phyloP scores from a whole-genome alignment of 2,329 filamentous ascomycete genomes.

The Penicillium verrucosum region DNA sequence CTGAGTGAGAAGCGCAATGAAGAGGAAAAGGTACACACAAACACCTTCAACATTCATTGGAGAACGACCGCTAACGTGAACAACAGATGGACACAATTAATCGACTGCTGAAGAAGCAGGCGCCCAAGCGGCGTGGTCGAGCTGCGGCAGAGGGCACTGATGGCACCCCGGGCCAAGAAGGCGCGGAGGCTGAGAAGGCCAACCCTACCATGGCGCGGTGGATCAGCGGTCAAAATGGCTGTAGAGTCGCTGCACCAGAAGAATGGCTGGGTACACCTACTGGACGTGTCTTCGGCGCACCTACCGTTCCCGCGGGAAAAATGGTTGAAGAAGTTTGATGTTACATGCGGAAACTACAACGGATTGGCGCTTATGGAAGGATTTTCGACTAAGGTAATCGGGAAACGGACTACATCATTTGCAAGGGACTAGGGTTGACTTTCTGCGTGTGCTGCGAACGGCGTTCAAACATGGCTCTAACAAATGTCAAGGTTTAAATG shows the following conservation, averaged over 20 bases:
- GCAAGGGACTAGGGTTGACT: slow-evolving; percentile 7
- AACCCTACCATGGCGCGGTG: slow-evolving; percentile 48
- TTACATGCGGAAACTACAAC: slow-evolving; percentile 7
- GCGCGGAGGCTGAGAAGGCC: slow-evolving; percentile 36
- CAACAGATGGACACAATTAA: slow-evolving; percentile 64
- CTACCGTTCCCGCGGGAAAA: slow-evolving; percentile 22
- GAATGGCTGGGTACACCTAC: slow-evolving; percentile 48
- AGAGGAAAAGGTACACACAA: slow-evolving; percentile 64
- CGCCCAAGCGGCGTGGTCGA: slow-evolving; percentile 55
- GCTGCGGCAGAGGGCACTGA: slow-evolving; percentile 47
- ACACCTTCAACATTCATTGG: neutral
- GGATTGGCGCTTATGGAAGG: slow-evolving; percentile 25
- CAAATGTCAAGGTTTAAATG: neutral
- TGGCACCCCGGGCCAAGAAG: slow-evolving; percentile 41
- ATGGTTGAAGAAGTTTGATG: slow-evolving; percentile 41
- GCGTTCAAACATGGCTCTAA: slow-evolving; percentile 7
- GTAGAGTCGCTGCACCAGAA: slow-evolving; percentile 44
- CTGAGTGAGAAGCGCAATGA: slow-evolving; percentile 74
- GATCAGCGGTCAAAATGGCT: slow-evolving; percentile 43
- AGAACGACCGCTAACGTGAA: slow-evolving; percentile 15
- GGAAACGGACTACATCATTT: slow-evolving; percentile 17
- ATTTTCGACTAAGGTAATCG: slow-evolving; percentile 10
- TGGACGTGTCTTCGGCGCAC: slow-evolving; percentile 39
- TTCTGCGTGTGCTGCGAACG: slow-evolving; percentile 6
- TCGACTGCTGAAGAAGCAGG: slow-evolving; percentile 64